Percentiles rank a stretch among this genome's conserved stretches.
These are phyloP conservation scores for Mercurialis annua DNA, from an alignment of 345 rosid genomes.

Conservation along the genomic window DNA sequence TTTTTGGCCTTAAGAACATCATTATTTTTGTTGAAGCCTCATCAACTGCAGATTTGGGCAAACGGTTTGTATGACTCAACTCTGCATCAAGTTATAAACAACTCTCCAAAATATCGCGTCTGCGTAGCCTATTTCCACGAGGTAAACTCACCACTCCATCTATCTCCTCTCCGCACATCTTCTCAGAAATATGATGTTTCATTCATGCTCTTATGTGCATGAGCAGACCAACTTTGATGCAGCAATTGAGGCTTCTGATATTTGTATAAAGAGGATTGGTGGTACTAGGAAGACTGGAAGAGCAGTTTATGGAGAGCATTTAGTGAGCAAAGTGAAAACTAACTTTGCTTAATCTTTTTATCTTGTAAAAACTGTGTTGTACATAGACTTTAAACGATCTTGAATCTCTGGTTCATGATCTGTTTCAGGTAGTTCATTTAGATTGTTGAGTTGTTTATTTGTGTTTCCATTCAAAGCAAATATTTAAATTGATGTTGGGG, in stretches of 20 bases:
- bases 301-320: conserved; percentile 83
- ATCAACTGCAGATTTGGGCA: conserved; percentile 57
- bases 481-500: no score
- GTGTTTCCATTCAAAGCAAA: no score
- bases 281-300: conserved; percentile 42
- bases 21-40: background rate
- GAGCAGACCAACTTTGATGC: conserved; percentile 67
- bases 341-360: conserved; percentile 40
- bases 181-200: background rate
- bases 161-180: background rate
- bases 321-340: conserved; percentile 65
- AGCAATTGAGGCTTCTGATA: conserved; percentile 67
- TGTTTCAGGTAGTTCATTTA: no score
- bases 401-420: no score
- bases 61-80: conserved; percentile 86
- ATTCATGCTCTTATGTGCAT: background rate
- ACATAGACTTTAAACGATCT: background rate
- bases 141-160: conserved; percentile 37
- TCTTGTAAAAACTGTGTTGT: background rate
- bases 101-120: conserved; percentile 51
- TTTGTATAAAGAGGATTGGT: conserved; percentile 44
- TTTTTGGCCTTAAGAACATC: background rate
- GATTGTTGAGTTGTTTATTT: no score
- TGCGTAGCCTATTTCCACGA: conserved; percentile 74
- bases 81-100: conserved; percentile 66